Conservation (phyloP, 306 rosid species). For the Quercus wislizeni region DNA sequence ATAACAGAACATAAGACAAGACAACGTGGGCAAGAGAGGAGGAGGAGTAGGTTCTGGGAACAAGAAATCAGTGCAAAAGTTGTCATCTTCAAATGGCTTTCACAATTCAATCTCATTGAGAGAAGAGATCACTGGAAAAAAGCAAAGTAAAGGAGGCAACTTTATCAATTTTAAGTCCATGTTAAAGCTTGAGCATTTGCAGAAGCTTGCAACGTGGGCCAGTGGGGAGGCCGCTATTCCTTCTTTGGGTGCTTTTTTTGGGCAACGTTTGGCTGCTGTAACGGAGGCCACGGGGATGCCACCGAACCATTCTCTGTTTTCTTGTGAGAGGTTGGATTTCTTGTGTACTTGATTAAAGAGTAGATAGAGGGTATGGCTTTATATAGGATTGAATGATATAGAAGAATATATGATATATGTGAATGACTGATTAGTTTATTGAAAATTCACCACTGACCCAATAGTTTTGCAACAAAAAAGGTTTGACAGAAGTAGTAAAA, state of each 20-base stretch:
- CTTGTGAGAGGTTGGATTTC: slow-evolving; percentile 59
- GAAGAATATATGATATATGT: too few species aligned
- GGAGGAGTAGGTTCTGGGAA: background rate
- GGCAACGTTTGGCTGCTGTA: slow-evolving; percentile 47
- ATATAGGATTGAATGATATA: too few species aligned
- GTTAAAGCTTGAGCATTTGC: slow-evolving; percentile 58
- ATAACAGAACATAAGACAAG: too few species aligned
- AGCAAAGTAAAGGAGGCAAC: slow-evolving; percentile 32
- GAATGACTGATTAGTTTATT: too few species aligned
- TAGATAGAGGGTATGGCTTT: too few species aligned
- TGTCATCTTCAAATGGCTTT: background rate
- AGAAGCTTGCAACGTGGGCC: slow-evolving; percentile 57
- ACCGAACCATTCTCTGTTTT: slow-evolving; percentile 50
- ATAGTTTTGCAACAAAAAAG: too few species aligned
- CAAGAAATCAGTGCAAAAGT: background rate
- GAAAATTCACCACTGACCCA: too few species aligned
- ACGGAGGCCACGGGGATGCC: slow-evolving; percentile 47
- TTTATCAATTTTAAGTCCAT: slow-evolving; percentile 33
- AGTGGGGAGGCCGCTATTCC: slow-evolving; percentile 46
- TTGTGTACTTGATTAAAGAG: too few species aligned
- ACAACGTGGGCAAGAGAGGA: slow-evolving; percentile 45
- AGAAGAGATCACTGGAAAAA: slow-evolving; percentile 62
- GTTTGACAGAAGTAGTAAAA: too few species aligned
- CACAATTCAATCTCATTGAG: slow-evolving; percentile 44
- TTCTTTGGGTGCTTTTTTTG: slow-evolving; percentile 64